Conservation (phyloP, 106 monocot species). For the Cymbidium sinense region DNA sequence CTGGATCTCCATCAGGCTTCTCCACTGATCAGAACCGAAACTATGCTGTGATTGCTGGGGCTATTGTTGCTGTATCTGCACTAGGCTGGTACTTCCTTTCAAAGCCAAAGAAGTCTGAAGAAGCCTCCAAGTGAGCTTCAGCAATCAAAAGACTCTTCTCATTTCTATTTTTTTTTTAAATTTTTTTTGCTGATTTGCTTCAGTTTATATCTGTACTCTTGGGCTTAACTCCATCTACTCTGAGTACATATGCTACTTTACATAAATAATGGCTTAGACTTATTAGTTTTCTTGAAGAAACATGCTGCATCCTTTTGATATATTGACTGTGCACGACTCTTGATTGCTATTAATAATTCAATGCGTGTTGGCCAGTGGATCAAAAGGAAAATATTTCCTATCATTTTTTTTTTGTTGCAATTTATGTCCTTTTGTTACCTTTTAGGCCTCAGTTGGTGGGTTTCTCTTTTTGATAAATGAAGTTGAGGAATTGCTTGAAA, state of each 20-base stretch:
- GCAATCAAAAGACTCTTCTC: neutral
- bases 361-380: too few relatives aligned
- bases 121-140: neutral
- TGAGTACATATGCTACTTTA: neutral
- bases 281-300: neutral
- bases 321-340: neutral
- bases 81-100: conserved; percentile 49
- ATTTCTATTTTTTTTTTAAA: too few relatives aligned
- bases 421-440: too few relatives aligned
- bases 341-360: too few relatives aligned
- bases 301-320: neutral
- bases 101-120: conserved; percentile 43
- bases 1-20: conserved; percentile 5
- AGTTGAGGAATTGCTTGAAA: too few relatives aligned
- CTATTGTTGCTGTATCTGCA: conserved; percentile 25
- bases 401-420: too few relatives aligned
- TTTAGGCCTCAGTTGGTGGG: too few relatives aligned
- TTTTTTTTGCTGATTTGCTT: neutral
- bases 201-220: neutral
- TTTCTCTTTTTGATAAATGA: too few relatives aligned
- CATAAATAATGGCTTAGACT: neutral
- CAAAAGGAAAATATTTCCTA: too few relatives aligned
- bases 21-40: conserved; percentile 48
- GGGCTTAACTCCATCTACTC: too few relatives aligned
- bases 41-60: conserved; percentile 50